Percentiles rank a stretch among this genome's conserved stretches.
phyloP scores from a whole-genome alignment of 164 flowering plant genomes.

The Annona squamosa region DNA sequence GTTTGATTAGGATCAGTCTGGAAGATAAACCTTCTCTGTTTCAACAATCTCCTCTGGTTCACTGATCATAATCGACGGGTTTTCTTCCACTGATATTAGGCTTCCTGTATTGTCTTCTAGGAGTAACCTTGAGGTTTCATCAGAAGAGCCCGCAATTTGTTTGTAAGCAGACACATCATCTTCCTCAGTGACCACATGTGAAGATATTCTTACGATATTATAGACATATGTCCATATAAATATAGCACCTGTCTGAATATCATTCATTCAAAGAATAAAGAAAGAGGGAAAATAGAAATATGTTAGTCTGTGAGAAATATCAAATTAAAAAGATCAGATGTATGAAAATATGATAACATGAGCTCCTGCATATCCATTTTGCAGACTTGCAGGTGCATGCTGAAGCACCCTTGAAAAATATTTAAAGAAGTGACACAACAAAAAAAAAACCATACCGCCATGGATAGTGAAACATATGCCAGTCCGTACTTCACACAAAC shows the following conservation, averaged over 20 bases:
- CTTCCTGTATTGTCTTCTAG: constrained; percentile 20
- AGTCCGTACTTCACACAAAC: constrained; percentile 47
- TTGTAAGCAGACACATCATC: constrained; percentile 4
- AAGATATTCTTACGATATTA: constrained; percentile 41
- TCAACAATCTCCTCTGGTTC: constrained; percentile 6
- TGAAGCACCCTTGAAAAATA: background rate
- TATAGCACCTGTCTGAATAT: constrained; percentile 66
- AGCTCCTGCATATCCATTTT: background rate
- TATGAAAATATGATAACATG: background rate
- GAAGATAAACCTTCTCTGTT: constrained; percentile 16
- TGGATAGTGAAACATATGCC: constrained; percentile 74
- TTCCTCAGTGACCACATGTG: constrained; percentile 17
- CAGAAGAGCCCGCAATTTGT: constrained; percentile 7
- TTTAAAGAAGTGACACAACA: background rate
- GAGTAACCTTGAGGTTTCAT: constrained; percentile 17
- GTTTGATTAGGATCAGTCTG: no score
- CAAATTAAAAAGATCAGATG: background rate
- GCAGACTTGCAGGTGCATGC: background rate
- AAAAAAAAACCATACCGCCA: constrained; percentile 52
- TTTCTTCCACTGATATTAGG: constrained; percentile 18
- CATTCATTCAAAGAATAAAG: constrained; percentile 8
- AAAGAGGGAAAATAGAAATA: background rate
- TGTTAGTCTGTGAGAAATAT: background rate
- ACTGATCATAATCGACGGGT: constrained; percentile 11
- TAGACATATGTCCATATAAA: constrained; percentile 70